Percentiles rank a stretch among this genome's conserved stretches.
Conservation (phyloP, 495 filamentous ascomycete species). For the Neurospora sp. region DNA sequence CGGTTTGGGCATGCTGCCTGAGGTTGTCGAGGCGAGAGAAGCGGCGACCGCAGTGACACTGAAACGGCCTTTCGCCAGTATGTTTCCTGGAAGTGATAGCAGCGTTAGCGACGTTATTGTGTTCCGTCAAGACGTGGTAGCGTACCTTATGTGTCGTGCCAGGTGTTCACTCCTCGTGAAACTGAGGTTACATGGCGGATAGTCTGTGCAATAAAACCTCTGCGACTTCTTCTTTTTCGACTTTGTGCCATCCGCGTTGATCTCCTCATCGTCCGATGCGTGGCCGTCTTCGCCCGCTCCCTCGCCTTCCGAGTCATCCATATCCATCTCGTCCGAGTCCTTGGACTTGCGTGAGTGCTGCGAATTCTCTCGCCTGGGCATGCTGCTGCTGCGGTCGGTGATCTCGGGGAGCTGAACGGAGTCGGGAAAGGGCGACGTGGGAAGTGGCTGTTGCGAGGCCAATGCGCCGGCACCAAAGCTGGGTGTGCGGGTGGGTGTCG, state of each 20-base stretch:
- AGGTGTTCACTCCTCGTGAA: conserved; percentile 96
- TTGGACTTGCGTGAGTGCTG: conserved; percentile 52
- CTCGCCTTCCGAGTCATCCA: conserved; percentile 62
- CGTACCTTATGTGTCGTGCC: conserved; percentile 82
- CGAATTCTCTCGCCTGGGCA: conserved; percentile 47
- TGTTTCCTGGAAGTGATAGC: conserved; percentile 58
- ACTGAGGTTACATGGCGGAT: conserved; percentile 86
- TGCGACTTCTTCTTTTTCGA: conserved; percentile 95
- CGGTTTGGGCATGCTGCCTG: conserved; percentile 93
- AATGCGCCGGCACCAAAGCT: conserved; percentile 38
- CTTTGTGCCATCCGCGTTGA: conserved; percentile 52
- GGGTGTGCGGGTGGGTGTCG: conserved; percentile 50
- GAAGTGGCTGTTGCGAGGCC: conserved; percentile 49
- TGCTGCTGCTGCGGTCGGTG: conserved; percentile 22
- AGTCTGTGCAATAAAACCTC: conserved; percentile 94
- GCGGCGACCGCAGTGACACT: conserved; percentile 88
- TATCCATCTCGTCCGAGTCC: conserved; percentile 64
- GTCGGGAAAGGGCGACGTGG: conserved; percentile 45
- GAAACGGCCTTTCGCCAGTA: conserved; percentile 92
- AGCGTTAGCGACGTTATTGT: conserved; percentile 5
- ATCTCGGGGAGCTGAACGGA: conserved; percentile 38
- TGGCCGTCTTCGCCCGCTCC: conserved; percentile 44
- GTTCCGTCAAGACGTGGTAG: not conserved
- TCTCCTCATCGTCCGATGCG: conserved; percentile 69
- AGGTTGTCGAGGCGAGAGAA: conserved; percentile 97